Base-by-base conservation (phyloP, 1,284 basidiomycete species). In the Tilletia caries region DNA sequence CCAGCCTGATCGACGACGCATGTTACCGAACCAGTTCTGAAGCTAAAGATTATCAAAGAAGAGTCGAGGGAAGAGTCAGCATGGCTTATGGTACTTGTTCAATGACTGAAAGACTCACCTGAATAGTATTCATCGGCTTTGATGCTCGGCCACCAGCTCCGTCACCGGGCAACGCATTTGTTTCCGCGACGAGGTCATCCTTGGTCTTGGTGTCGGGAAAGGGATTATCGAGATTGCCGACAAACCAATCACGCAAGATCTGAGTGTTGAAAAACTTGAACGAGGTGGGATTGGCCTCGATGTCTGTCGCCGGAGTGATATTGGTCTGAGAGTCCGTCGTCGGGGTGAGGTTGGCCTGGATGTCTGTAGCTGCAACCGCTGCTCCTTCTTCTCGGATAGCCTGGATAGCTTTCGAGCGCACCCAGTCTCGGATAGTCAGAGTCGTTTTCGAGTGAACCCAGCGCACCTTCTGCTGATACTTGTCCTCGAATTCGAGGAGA, bases 21-120 rank as follows among this genome's bases (percentile, higher is more conserved):
- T 73, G 67, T 83, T 83, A 68, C 79, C 82, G 73, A 80, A 83
- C 81, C 81, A 83, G 0, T 80, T 71, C 5, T 70, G 71, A 54
- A 75, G 73, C 46, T 80, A 78, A 2, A 2, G 71, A 48, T 41
- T 70, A 33, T 1, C 37, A 29, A 4, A 78, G 62, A n/a, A n/a
- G 29, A 15, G 54, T 6, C 33, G 66, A 32, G n/a, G 18, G 15
- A 54, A 4, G 37, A 4, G 52, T 29, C 58, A 29, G 60, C 20
- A 29, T 1, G 1, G 25, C 15, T 64, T 23, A 44, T n/a, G n/a
- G 2, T n/a, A 34, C 37, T 15, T 41, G n/a, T n/a, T 41, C 37
- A 34, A 3, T 5, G 3, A 25, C 2, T 1, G 23, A 5, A 20
- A 23, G 4, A 41, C 20, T 50, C 20, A 50, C 48, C 48, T 50